Percentiles rank a stretch among this genome's conserved stretches.
Conservation (phyloP, 176 grass and related monocot genomes). For the Avena atlantica region DNA sequence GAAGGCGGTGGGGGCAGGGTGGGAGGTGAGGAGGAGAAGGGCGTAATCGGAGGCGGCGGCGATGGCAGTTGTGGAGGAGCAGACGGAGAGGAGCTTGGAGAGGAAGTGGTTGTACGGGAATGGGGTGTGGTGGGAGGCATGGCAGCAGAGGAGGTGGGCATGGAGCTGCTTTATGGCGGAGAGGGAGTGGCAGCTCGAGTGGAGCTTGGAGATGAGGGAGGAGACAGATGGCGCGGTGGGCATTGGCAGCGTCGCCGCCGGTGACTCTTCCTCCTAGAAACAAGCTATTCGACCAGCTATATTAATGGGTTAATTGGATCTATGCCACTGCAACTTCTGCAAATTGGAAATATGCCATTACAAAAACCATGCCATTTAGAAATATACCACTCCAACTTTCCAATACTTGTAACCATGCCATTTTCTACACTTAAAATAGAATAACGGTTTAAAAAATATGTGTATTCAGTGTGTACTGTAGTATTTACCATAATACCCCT, state of each 20-base stretch:
- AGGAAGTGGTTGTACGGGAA: conserved; percentile 63
- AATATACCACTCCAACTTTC: no score
- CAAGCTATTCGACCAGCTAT: no score
- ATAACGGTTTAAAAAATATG: no score
- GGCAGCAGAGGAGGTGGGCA: conserved; percentile 20
- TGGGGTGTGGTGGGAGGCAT: background rate
- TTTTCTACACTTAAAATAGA: no score
- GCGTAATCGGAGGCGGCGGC: conserved; percentile 23
- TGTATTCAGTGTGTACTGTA: no score
- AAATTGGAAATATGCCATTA: no score
- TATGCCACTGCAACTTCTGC: no score
- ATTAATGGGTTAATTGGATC: no score
- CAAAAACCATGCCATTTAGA: no score
- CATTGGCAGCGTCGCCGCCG: background rate
- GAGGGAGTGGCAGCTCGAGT: conserved; percentile 19
- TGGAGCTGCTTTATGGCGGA: conserved; percentile 41
- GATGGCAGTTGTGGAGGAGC: background rate
- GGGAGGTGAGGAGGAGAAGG: conserved; percentile 46
- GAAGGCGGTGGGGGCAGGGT: conserved; percentile 42
- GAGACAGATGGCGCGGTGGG: background rate
- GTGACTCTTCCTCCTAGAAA: background rate
- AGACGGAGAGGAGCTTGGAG: conserved; percentile 52
- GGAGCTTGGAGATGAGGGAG: background rate
- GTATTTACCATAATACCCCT: no score
- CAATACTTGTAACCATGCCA: no score